phyloP scores from a whole-genome alignment of 2,329 filamentous ascomycete genomes.

The Neopestalotiopsis rosae region DNA sequence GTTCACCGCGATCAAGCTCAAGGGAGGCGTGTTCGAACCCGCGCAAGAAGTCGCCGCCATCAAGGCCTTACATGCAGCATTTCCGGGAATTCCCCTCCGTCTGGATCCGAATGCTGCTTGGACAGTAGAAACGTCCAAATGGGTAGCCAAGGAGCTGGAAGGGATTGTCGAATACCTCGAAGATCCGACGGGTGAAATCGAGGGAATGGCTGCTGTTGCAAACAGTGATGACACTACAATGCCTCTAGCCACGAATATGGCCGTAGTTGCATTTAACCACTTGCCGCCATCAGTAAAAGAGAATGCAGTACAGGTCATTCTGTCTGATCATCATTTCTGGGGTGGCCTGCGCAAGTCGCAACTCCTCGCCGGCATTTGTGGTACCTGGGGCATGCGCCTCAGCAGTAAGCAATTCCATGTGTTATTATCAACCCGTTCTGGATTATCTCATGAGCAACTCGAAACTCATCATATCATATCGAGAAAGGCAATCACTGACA shows the following conservation, averaged over 20 bases:
- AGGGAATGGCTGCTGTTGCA: slow-evolving; percentile 49
- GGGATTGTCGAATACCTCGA: slow-evolving; percentile 45
- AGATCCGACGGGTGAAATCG: slow-evolving; percentile 45
- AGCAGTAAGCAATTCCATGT: slow-evolving; percentile 32
- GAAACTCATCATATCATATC: too few species aligned
- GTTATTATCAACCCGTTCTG: slow-evolving; percentile 19
- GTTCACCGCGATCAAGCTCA: slow-evolving; percentile 49
- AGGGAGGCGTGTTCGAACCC: slow-evolving; percentile 47
- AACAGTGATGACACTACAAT: slow-evolving; percentile 40
- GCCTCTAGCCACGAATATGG: slow-evolving; percentile 50
- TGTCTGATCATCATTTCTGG: slow-evolving; percentile 51
- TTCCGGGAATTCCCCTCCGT: slow-evolving; percentile 42
- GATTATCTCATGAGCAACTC: too few species aligned
- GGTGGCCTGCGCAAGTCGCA: slow-evolving; percentile 47
- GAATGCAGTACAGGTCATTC: slow-evolving; percentile 45
- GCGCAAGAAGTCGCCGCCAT: slow-evolving; percentile 44
- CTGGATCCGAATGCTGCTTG: slow-evolving; percentile 45
- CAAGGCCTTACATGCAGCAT: slow-evolving; percentile 42
- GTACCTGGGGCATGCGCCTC: slow-evolving; percentile 45
- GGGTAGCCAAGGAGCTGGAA: slow-evolving; percentile 43
- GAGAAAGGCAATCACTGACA: too few species aligned
- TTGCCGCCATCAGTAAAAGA: slow-evolving; percentile 43
- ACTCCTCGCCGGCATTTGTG: slow-evolving; percentile 42
- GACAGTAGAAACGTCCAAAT: slow-evolving; percentile 44
- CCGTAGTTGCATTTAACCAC: slow-evolving; percentile 46